phyloP scores from a whole-genome alignment of 2,329 filamentous ascomycete genomes.

The Ophiostoma fasciatum region DNA sequence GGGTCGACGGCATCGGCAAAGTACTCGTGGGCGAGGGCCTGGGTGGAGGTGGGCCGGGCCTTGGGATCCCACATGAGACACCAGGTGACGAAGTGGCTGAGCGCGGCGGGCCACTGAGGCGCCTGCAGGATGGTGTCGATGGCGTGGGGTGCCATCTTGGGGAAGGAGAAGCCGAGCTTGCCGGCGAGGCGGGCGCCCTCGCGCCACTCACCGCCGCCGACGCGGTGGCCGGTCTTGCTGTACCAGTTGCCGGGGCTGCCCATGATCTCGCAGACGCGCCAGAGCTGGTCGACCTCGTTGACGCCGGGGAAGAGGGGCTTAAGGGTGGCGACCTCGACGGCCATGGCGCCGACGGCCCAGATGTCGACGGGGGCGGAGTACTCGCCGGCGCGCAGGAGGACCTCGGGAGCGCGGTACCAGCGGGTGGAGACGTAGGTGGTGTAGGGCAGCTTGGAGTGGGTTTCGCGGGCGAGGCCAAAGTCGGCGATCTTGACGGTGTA shows the following conservation, averaged over 20 bases:
- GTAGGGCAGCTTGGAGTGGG: slow-evolving; percentile 88
- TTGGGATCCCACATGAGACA: slow-evolving; percentile 99
- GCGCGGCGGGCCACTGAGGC: slow-evolving; percentile 78
- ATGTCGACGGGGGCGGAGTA: slow-evolving; percentile 98
- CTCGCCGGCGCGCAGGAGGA: slow-evolving; percentile 81
- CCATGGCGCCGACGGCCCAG: slow-evolving; percentile 97
- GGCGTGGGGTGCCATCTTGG: slow-evolving; percentile 95
- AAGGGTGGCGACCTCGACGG: slow-evolving; percentile 88
- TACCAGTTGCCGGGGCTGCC: slow-evolving; percentile 97
- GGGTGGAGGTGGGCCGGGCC: slow-evolving; percentile 74
- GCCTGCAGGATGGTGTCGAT: slow-evolving; percentile 87
- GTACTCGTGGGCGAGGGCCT: slow-evolving; percentile 92
- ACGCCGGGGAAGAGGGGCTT: slow-evolving; percentile 95
- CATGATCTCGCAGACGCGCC: slow-evolving; percentile 98
- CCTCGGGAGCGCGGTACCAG: slow-evolving; percentile 96
- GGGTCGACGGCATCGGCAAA: slow-evolving; percentile 88
- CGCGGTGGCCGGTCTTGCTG: slow-evolving; percentile 71
- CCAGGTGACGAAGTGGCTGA: slow-evolving; percentile 93
- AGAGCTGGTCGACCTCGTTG: slow-evolving; percentile 98
- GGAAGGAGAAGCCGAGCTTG: slow-evolving; percentile 96
- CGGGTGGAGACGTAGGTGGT: slow-evolving; percentile 96
- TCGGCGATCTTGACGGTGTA: slow-evolving; percentile 99
- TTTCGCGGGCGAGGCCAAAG: slow-evolving; percentile 94
- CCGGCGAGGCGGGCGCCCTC: slow-evolving; percentile 85
- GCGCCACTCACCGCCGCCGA: slow-evolving; percentile 95